These are phyloP conservation scores for Darksidea phi DNA, from an alignment of 495 filamentous ascomycete species.

Conservation along the genomic window DNA sequence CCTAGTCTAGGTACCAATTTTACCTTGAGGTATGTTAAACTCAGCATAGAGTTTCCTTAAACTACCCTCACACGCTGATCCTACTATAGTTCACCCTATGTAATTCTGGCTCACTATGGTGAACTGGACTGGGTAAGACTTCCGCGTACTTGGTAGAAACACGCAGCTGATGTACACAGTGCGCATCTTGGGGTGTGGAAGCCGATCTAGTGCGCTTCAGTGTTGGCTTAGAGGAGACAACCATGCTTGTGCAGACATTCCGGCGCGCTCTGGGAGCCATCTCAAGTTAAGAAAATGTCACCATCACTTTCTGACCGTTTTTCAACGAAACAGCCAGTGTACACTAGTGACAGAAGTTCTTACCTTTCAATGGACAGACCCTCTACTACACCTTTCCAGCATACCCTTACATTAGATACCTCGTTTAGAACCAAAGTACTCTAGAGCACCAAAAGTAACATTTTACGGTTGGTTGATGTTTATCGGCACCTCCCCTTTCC, in stretches of 20 bases:
- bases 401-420: too few relatives aligned
- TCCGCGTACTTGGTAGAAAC: background rate
- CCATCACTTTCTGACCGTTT: background rate
- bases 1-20: constrained; percentile 97
- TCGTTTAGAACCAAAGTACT: too few relatives aligned
- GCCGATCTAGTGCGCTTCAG: constrained; percentile 78
- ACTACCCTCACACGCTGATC: constrained; percentile 21
- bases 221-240: constrained; percentile 80
- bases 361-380: too few relatives aligned
- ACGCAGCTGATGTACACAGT: constrained; percentile 48
- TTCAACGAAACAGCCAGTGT: background rate
- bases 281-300: constrained; percentile 2
- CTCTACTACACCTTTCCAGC: too few relatives aligned
- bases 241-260: constrained; percentile 55
- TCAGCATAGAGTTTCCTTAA: background rate
- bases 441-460: too few relatives aligned
- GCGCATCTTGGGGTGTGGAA: constrained; percentile 73
- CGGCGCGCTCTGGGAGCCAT: constrained; percentile 45
- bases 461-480: too few relatives aligned
- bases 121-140: constrained; percentile 81
- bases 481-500: too few relatives aligned
- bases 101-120: constrained; percentile 84
- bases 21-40: constrained; percentile 61
- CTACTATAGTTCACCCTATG: constrained; percentile 70
- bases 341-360: background rate